Base-by-base conservation (phyloP, 805 yeast genomes). In the Zygosaccharomyces pseudorouxii region DNA sequence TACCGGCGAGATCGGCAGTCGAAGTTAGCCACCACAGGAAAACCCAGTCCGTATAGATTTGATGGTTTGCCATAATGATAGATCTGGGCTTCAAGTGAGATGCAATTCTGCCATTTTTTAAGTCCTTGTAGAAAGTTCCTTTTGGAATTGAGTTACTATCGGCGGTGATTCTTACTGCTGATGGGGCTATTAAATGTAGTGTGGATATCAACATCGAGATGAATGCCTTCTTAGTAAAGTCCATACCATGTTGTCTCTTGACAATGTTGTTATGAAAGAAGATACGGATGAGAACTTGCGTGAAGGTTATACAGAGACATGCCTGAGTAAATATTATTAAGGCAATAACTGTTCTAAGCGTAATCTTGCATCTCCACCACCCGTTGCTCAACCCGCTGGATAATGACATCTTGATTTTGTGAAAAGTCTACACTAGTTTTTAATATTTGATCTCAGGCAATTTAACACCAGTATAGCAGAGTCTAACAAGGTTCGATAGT, bases 41-140 rank as follows among this genome's bases (percentile, higher is more conserved):
- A 10, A 85, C 74, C 98, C 98, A 90, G 64, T 90, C 98, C 4
- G 90, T 81, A 65, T 92, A 90, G 23, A 90, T 82, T 68, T 89
- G 97, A 66, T 90, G 98, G 63, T 92, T 90, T 10, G 95, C 80
- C 35, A 90, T 81, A 40, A 85, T 64, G 2, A 90, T 75, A 0
- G 86, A 74, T 41, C 80, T 75, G 20, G 77, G 77, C 7, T 72
- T 65, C 41, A 82, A 60, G n/a, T 46, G 47, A 3, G 69, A 64
- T 6, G 49, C 14, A 11, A 65, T 51, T 42, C 58, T 51, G 2
- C 61, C 56, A 9, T 51, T 55, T n/a, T 50, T 46, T 58, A 47
- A n/a, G 47, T 58, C 50, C 48, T 46, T 57, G 47, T 51, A 51
- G 54, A 72, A 67, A 6, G 70, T 58, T 9, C 66, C 70, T 42